Base-by-base conservation (phyloP, 495 filamentous ascomycete genomes). In the Penicillium macrosclerotiorum region DNA sequence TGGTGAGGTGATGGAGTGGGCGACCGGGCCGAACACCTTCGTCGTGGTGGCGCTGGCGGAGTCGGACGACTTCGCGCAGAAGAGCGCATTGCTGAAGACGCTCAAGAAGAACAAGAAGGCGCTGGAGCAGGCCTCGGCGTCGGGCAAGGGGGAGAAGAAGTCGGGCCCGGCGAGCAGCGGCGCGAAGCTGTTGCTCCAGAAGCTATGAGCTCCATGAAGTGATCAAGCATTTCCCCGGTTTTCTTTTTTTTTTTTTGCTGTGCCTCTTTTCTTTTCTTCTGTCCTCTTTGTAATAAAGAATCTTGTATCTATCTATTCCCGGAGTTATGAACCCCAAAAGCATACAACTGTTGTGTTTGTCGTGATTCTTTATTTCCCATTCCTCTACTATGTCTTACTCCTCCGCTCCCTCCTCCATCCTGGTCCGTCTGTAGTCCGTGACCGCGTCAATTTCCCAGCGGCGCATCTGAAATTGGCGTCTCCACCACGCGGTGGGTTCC, bases 1-100 rank as follows among this genome's bases (percentile, higher is more conserved):
- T 51, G 80, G 82, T 2, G 72, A 90, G 35, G 69, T 94, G 30
- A 55, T 90, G 53, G 65, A 81, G n/a, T 98, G 93, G 93, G 94
- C 94, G 1, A 88, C 80, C 0, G 86, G 92, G 2, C 74, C 80
- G 1, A 86, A 88, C 42, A 83, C 82, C 1, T 97, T 95, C 53
- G 85, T 95, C 9, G 75, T 95, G 11, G 73, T 96, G 16, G 84
- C 77, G 1, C 64, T 98, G 37, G 52, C 90, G 11, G 94, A 97
- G 67, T 80, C 86, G 2, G 79, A 84, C 3, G 86, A 85, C 37
- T 96, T 95, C 55, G 69, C 73, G 17, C 72, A 80, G 52, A 81
- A 79, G 62, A 69, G 69, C 12, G 83, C 86, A 42, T 64, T 95
- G 24, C 54, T 84, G 46, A 77, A 82, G 59, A 75, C 68, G 3